Percentiles rank a stretch among this genome's conserved stretches.
phyloP scores from a whole-genome alignment of 2,329 filamentous ascomycete species.

The Fusarium citri region DNA sequence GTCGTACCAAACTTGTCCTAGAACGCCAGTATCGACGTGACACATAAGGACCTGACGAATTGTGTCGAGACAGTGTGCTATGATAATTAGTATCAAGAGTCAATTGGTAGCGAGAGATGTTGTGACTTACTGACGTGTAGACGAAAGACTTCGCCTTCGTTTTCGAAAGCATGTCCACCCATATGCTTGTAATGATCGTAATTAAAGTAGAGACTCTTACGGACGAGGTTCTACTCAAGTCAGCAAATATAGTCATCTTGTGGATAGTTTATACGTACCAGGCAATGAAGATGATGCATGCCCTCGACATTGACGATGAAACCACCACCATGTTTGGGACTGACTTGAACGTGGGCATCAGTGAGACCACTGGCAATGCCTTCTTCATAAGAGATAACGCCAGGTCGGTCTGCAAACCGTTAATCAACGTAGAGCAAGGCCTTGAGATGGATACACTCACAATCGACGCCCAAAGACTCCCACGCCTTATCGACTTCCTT shows the following conservation, averaged over 20 bases:
- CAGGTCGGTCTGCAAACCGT: slow-evolving; percentile 53
- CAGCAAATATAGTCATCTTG: accelerated
- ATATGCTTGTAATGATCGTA: slow-evolving; percentile 66
- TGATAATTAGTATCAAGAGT: neutral
- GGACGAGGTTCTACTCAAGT: slow-evolving; percentile 62
- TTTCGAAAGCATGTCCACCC: slow-evolving; percentile 65
- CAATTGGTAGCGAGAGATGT: accelerated
- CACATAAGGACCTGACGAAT: slow-evolving; percentile 73
- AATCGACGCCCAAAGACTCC: slow-evolving; percentile 58
- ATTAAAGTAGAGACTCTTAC: slow-evolving; percentile 69
- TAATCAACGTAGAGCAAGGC: neutral
- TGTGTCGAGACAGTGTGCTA: slow-evolving; percentile 68
- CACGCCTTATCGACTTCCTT: slow-evolving; percentile 69
- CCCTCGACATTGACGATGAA: slow-evolving; percentile 69
- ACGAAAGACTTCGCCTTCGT: slow-evolving; percentile 65
- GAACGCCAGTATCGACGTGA: slow-evolving; percentile 67
- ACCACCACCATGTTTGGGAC: slow-evolving; percentile 66
- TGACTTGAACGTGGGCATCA: slow-evolving; percentile 65
- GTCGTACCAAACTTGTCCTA: slow-evolving; percentile 71
- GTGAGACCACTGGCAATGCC: slow-evolving; percentile 64
- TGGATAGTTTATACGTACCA: slow-evolving; percentile 52
- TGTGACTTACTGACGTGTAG: slow-evolving; percentile 65
- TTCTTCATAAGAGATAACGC: slow-evolving; percentile 62
- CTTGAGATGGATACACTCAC: slow-evolving; percentile 48
- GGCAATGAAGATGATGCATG: slow-evolving; percentile 68